These are phyloP conservation scores for Fusarium transvaalense DNA, from an alignment of 2,329 filamentous ascomycete genomes.

Conservation along the genomic window DNA sequence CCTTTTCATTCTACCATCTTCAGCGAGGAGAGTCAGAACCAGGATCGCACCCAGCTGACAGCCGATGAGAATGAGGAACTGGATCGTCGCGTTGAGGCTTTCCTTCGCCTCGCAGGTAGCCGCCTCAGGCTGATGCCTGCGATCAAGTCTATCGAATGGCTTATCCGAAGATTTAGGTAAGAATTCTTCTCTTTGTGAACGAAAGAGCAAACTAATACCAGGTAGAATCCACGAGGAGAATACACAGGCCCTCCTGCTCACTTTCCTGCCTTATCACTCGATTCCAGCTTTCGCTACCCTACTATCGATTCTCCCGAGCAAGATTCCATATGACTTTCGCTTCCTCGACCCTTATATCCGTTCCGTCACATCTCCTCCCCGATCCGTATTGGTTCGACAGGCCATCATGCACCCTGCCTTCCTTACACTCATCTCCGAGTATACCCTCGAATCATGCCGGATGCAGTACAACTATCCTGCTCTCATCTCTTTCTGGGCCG, in stretches of 20 bases:
- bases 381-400: slow-evolving; percentile 85
- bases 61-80: slow-evolving; percentile 84
- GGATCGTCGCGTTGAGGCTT: slow-evolving; percentile 81
- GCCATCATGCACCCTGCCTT: slow-evolving; percentile 83
- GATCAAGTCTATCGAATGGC: slow-evolving; percentile 93
- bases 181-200: slow-evolving; percentile 39
- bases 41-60: slow-evolving; percentile 89
- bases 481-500: slow-evolving; percentile 90
- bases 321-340: slow-evolving; percentile 79
- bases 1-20: slow-evolving; percentile 84
- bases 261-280: slow-evolving; percentile 93
- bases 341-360: slow-evolving; percentile 90
- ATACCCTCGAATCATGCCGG: slow-evolving; percentile 80
- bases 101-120: slow-evolving; percentile 82
- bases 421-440: slow-evolving; percentile 80
- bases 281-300: slow-evolving; percentile 87
- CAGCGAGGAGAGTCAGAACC: slow-evolving; percentile 90
- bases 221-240: slow-evolving; percentile 91
- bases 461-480: slow-evolving; percentile 80
- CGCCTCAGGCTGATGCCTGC: slow-evolving; percentile 86
- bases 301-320: slow-evolving; percentile 85
- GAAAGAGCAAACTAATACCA: slow-evolving; percentile 13
- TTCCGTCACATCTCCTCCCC: slow-evolving; percentile 79
- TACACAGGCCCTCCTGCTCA: slow-evolving; percentile 79
- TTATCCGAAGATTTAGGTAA: slow-evolving; percentile 89